Evolutionary conservation across 1,284 basidiomycete genomes (phyloP), one percentile per base, ranked within the genome.

Genomic region (Rhodotorula mucilaginosa): DNA sequence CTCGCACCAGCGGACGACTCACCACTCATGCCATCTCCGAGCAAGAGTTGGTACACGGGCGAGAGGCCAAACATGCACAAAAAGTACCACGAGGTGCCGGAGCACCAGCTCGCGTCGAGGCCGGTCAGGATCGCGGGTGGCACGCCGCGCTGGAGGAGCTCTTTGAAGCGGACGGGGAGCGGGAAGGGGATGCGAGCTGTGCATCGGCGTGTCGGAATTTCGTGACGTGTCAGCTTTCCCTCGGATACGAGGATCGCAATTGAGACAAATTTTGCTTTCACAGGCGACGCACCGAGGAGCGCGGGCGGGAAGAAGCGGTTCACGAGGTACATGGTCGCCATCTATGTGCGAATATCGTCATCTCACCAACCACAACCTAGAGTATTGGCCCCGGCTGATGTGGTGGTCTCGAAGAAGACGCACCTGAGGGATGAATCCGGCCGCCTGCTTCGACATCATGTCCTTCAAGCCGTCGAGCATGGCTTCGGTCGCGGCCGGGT

Each of bases 381-480:
- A 46, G 56, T 12, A 15, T 18, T n/a, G 31, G 39, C 19, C 10
- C 23, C 10, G 29, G 16, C n/a, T 8, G 26, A 26, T 44, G 10
- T 12, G 10, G 39, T 10, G 39, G 8, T 10, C 39, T 10, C 39
- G 39, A 44, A 44, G 39, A 44, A 34, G 2, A 47, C 66, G n/a
- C 48, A 79, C 81, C 69, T 76, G 75, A 21, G 79, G 78, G 39
- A 80, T 68, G 63, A 79, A 76, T 73, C 96, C 95, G 66, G 98
- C 94, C 85, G 94, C 94, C 83, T 98, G 96, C 64, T 96, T 97
- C 85, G 98, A 99, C 90, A 99, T 92, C 64, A 92, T 92, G 46
- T 94, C 88, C 94, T 99, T 97, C 93, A 99, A 97, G 44, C 90
- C 90, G 74, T 99, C 97, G 94, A 99, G 97, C 93, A 99, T 97